Percentiles rank a stretch among this genome's conserved stretches.
phyloP scores from a whole-genome alignment of 176 grass and related monocot species.

The Cymbopogon citratus region DNA sequence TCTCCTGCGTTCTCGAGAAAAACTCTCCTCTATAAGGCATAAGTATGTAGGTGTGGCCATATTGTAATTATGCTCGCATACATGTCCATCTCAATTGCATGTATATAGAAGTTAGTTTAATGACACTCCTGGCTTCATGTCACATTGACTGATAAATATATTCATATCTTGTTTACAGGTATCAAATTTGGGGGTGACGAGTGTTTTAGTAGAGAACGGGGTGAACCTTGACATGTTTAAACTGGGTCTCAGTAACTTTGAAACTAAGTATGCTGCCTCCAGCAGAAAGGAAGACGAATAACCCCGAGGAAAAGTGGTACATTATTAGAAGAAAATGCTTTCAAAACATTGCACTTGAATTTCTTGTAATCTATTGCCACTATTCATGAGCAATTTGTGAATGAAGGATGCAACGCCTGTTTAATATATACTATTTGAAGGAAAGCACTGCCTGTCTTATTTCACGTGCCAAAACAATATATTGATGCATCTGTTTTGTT shows the following conservation, averaged over 20 bases:
- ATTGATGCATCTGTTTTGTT: background rate
- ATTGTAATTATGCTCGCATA: background rate
- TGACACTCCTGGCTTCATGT: background rate
- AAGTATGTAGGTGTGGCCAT: background rate
- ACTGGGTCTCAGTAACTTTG: constrained; percentile 71
- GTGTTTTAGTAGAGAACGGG: constrained; percentile 66
- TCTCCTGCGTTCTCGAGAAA: too few relatives aligned
- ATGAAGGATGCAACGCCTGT: background rate
- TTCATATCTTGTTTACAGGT: constrained; percentile 42
- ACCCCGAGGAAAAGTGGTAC: background rate
- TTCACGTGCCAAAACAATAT: background rate
- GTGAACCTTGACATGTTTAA: constrained; percentile 85
- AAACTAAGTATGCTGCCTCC: constrained; percentile 24
- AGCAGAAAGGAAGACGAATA: constrained; percentile 27
- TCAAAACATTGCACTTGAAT: background rate
- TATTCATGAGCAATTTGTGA: constrained; percentile 10
- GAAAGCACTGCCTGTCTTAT: background rate
- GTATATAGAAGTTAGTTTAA: background rate
- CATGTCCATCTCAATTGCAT: background rate
- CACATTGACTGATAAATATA: background rate
- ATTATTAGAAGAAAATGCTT: background rate
- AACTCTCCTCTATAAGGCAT: background rate
- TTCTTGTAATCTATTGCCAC: constrained; percentile 6
- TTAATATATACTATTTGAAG: background rate
- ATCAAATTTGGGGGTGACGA: constrained; percentile 82